phyloP scores from a whole-genome alignment of 2,329 filamentous ascomycete species.

The Colletotrichum sp. region DNA sequence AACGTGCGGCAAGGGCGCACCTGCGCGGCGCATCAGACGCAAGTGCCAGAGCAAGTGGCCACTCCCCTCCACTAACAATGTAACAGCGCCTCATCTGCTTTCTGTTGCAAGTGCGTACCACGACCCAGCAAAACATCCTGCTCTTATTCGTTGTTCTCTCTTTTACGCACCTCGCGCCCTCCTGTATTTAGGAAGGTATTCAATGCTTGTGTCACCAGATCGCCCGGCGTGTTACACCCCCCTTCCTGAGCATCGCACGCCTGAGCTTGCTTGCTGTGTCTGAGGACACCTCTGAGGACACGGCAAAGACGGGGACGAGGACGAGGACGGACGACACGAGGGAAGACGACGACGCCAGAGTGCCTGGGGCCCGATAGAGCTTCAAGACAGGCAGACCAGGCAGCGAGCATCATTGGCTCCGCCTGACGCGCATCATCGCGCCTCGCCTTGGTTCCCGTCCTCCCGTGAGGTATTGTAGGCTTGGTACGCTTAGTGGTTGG shows the following conservation, averaged over 20 bases:
- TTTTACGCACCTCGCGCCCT: background rate
- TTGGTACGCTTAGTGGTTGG: background rate
- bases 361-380: background rate
- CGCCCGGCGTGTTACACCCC: background rate
- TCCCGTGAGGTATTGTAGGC: background rate
- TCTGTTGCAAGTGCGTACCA: background rate
- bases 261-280: background rate
- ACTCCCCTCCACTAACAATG: background rate
- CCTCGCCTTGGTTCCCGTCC: constrained; percentile 4
- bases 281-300: background rate
- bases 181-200: background rate
- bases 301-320: background rate
- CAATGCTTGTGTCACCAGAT: background rate
- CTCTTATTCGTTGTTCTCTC: background rate
- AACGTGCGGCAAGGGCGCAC: background rate
- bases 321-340: background rate
- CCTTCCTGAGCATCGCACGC: background rate
- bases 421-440: background rate
- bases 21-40: background rate
- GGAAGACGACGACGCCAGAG: background rate
- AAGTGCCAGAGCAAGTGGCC: background rate
- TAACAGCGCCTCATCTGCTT: background rate
- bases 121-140: background rate
- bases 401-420: background rate
- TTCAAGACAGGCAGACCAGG: background rate